Evolutionary conservation across 371 early-diverging fungal species (phyloP).

Genomic region (Nosema muscidifuracis): DNA sequence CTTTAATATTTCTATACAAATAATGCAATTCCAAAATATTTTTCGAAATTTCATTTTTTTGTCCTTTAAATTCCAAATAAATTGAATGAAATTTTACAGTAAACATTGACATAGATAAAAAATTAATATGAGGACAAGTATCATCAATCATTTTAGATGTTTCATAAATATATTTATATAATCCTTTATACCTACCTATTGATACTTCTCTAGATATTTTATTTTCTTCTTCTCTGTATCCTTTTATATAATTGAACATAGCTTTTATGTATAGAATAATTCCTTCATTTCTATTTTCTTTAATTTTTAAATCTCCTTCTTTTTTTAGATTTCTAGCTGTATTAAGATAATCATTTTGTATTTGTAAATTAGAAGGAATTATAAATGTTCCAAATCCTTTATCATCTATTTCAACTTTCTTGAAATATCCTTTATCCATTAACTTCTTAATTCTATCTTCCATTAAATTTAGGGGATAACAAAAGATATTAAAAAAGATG

Average conservation of each 20-base stretch:
- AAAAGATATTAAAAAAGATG: too few relatives aligned
- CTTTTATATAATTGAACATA: conserved; percentile 26
- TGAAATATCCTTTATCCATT: conserved; percentile 7
- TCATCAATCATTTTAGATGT: neutral
- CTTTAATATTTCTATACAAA: neutral
- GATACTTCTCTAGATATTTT: neutral
- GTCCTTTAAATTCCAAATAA: neutral
- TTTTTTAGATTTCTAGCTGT: conserved; percentile 11
- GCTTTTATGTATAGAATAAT: conserved; percentile 17
- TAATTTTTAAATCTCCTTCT: conserved; percentile 1
- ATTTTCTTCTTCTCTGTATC: conserved; percentile 11
- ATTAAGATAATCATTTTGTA: neutral
- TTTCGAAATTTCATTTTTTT: neutral
- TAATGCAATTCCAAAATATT: neutral
- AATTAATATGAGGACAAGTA: neutral
- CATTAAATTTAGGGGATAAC: too few relatives aligned
- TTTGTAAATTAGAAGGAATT: neutral
- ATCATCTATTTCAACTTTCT: neutral
- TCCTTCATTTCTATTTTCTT: neutral
- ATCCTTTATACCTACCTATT: neutral
- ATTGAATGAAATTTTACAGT: conserved; percentile 28
- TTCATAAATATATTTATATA: conserved; percentile 8
- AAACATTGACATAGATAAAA: conserved; percentile 8
- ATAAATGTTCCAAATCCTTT: conserved; percentile 38
- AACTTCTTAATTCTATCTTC: conserved; percentile 17